Base-by-base conservation (phyloP, 306 rosid species). In the Dicorynia guianensis region DNA sequence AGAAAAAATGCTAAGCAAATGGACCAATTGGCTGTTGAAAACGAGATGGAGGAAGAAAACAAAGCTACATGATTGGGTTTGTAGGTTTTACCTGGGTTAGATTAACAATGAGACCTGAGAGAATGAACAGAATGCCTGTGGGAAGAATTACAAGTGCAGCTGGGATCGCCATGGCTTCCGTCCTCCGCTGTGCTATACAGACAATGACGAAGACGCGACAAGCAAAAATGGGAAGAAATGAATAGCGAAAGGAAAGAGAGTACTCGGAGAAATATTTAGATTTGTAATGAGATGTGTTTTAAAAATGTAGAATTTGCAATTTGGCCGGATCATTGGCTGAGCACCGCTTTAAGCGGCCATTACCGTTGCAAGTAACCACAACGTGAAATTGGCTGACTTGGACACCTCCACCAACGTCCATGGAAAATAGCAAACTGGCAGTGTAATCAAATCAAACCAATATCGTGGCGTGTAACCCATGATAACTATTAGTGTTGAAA, bases 31-130 rank as follows among this genome's bases (percentile, higher is more conserved):
- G 4, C 7, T 17, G 47, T 66, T 46, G 5, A 56, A 55, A 48
- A 14, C 30, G 2, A 2, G 30, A 25, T 25, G 53, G 42, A 34
- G 35, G 9, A 76, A 18, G 12, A 61, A 39, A 17, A 59, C 7
- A 39, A 40, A 2, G 53, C 39, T 12, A 61, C 8, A 34, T 49
- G 34, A 2, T 25, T 25, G 17, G 30, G 49, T 47, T 70, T 7
- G 1, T 15, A 30, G 8, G 72, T 76, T 6, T 17, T 46, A 88
- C 97, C 97, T 94, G 98, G 74, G 83, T 68, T 52, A 83, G 35
- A 84, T 89, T 94, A 64, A 94, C 86, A 75, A 87, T 67, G 78
- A 90, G 80, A 77, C 98, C 98, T 0, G 98, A 94, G 68, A 90
- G 79, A 68, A 91, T 74, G 91, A 94, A 88, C 55, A 94, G 77